A percentile compares a stretch with the other conserved stretches of the same genome.
phyloP scores from a whole-genome alignment of 139 green algal genomes.

The Chlorella ohadii region DNA sequence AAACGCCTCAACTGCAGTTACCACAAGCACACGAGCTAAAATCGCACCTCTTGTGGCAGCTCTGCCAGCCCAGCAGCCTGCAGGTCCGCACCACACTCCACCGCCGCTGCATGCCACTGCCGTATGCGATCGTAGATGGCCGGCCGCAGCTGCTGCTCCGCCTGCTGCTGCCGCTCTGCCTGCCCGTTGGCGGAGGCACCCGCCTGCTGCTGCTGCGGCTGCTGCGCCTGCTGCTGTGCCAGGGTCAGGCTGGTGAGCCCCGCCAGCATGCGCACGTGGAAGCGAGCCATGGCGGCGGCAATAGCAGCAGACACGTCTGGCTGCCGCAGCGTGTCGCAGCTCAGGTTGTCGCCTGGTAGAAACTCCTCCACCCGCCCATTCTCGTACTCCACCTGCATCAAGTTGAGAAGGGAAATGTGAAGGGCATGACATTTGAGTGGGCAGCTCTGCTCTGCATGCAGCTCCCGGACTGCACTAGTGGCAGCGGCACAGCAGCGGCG shows the following conservation, averaged over 20 bases:
- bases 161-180: neutral
- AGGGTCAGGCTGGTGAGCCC: neutral
- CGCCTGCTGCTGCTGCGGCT: neutral
- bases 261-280: constrained; percentile 60
- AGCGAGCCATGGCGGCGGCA: constrained; percentile 60
- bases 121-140: constrained; percentile 25
- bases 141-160: neutral
- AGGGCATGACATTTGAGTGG: too few relatives aligned
- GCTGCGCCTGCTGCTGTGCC: neutral
- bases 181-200: neutral
- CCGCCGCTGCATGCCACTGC: constrained; percentile 18
- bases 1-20: too few relatives aligned
- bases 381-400: constrained; percentile 47
- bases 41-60: constrained; percentile 23
- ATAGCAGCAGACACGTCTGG: constrained; percentile 48
- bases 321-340: constrained; percentile 40
- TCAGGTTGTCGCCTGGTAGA: constrained; percentile 54
- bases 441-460: too few relatives aligned
- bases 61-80: constrained; percentile 10
- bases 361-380: constrained; percentile 76
- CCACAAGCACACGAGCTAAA: too few relatives aligned
- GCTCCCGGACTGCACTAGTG: too few relatives aligned
- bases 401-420: too few relatives aligned
- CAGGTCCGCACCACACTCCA: neutral
- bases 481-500: neutral